Evolutionary conservation across 2,329 filamentous ascomycete genomes (phyloP), one percentile per base, ranked within the genome.

Genomic region (Arthroderma uncinatum): DNA sequence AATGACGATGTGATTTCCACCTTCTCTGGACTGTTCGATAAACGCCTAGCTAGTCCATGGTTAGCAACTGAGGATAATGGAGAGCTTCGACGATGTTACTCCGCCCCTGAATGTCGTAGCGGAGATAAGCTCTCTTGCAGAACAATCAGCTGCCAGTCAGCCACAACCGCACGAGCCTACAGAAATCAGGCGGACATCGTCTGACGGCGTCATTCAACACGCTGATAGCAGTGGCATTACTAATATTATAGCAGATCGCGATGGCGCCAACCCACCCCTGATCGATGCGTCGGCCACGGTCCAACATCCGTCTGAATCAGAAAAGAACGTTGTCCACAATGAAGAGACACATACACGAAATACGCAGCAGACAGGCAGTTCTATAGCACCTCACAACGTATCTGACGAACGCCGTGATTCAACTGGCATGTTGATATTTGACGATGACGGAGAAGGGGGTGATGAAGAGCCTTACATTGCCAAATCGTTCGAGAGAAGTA

Each of bases 381-480:
- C 37, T 53, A 56, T 0, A 57, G 25, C 37, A 53, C 23, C 57
- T 37, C 57, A 59, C 4, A 57, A 61, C 19, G 23, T 68, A 12
- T 62, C 67, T 4, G 72, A 68, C 56, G 70, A 69, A 34, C 61
- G 65, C 2, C 62, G 66, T 8, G 61, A 63, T n/a, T 64, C 70
- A 8, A 61, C 67, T 4, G 64, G 66, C n/a, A 61, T 66, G 34
- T 62, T 64, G 23, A 62, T 69, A 36, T 64, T 65, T 48, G 68
- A 70, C 34, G 66, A 67, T 53, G 65, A 65, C 40, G 64, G 62
- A 0, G 71, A 72, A 19, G 71, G 68, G 25, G 74, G 71, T 48
- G 73, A 76, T 57, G 74, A 76, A 58, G 74, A 76, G 44, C 69
- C 74, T 7, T 67, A 67, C 34, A 62, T 75, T 12, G 73, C 74